Base-by-base conservation (phyloP, 2,329 filamentous ascomycete genomes). In the Xylaria sp. region DNA sequence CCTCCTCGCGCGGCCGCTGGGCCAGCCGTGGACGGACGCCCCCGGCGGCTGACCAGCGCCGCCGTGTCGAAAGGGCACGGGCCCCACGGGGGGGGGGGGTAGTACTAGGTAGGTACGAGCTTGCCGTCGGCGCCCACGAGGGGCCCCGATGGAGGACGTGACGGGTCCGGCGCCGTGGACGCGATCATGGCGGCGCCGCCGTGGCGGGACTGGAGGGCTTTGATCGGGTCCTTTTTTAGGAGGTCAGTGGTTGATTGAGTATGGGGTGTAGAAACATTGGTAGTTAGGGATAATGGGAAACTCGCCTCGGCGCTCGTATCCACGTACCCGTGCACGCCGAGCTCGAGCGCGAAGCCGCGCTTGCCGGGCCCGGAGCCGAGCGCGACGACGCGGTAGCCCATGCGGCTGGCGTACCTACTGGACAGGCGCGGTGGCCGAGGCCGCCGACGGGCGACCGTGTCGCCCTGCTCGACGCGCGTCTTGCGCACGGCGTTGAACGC, bases 391-490 rank as follows among this genome's bases (percentile, higher is more conserved):
- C 83, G 80, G 71, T 88, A 92, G 4, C 90, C 90, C 88, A 92
- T 91, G 71, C 86, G 85, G 45, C 77, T 77, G 4, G 88, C 88
- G 68, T 87, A 92, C 88, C 68, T 87, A 92, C 68, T 92, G 89
- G 24, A 92, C 85, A n/a, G 0, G 88, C 90, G 24, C 93, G 70
- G 70, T 93, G 90, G 2, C 90, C 90, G 0, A 92, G 78, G 1
- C 90, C 90, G 46, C 91, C 86, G 2, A 93, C 77, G 13, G 19
- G 81, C 83, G 0, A 85, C 78, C 0, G 79, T 57, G n/a, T 71
- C 75, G 8, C 82, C 82, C 51, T 79, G 77, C 62, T 78, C 74
- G 41, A 85, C 72, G 20, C 74, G 66, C 59, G 81, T 74, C 69
- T 82, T 82, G 57, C 82, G 78, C 47, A 85, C 79, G 17, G 74